These are phyloP conservation scores for Pythium aristosporum DNA, from an alignment of 352 stramenopile species.

Conservation along the genomic window DNA sequence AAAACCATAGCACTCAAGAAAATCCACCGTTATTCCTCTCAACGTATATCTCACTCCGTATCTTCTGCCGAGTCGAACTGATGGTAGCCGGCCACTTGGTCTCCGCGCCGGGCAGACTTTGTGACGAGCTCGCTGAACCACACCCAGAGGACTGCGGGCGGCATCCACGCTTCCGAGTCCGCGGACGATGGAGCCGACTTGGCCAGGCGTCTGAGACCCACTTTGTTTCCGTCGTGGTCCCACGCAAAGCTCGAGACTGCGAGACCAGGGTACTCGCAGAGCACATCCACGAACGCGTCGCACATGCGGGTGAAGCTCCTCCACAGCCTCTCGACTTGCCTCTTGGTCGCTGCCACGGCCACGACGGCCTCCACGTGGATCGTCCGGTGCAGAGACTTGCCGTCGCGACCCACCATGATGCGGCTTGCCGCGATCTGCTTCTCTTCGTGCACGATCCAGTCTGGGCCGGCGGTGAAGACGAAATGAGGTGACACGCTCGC, in stretches of 20 bases:
- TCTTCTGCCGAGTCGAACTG: no score
- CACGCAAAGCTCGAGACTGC: slow-evolving; percentile 8
- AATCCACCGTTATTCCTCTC: no score
- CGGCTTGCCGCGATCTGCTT: background rate
- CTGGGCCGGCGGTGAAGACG: background rate
- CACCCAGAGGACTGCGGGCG: background rate
- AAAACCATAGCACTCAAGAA: no score
- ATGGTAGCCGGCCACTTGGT: no score
- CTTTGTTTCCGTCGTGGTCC: background rate
- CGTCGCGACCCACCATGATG: slow-evolving; percentile 8
- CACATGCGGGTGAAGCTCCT: background rate
- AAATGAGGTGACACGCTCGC: slow-evolving; percentile 10
- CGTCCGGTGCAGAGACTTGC: background rate
- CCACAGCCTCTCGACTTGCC: background rate
- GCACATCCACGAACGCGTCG: background rate
- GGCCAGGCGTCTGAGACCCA: background rate
- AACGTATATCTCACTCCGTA: no score
- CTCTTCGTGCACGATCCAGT: slow-evolving; percentile 13
- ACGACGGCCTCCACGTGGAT: slow-evolving; percentile 8
- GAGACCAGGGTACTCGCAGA: slow-evolving; percentile 6
- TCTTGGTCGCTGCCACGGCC: background rate
- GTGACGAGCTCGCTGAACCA: background rate
- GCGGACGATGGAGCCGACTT: background rate
- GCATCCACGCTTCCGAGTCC: background rate
- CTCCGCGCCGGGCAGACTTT: no score